Base-by-base conservation (phyloP, 139 green algal species). In the Micractinium sp. region DNA sequence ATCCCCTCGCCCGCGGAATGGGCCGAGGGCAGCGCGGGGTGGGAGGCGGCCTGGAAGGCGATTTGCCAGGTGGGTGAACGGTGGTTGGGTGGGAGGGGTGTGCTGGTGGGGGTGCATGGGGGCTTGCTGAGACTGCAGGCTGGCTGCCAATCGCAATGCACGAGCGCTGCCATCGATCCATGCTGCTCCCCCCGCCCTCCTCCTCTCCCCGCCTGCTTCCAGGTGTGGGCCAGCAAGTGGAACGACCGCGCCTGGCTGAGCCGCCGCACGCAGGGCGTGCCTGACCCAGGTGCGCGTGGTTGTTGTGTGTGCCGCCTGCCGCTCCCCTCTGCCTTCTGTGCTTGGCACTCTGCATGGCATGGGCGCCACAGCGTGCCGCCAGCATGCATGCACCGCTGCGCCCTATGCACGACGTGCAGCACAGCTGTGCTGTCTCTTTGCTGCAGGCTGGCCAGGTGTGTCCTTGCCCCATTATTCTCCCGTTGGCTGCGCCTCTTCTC, bases 171-270 rank as follows among this genome's bases (percentile, higher is more conserved):
- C 22, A 25, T 47, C 31, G 74, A n/a, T 80, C 7, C 47, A 56
- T 9, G 7, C 47, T 56, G 47, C 47, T 33, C 38, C 22, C 14
- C 77, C 38, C 77, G 20, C 38, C 15, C 36, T 13, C 12, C 79
- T 22, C 41, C 2, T 86, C 16, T 27, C n/a, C 81, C 47, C 9
- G 47, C 47, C 47, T 56, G 7, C 61, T 36, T 18, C 36, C 85
- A 93, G 85, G 95, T 99, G 69, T 99, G 97, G 97, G 96, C 96
- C 2, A 94, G 83, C 85, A 97, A 97, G 90, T 98, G 96, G 96
- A 97, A 91, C 38, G 95, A 98, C 88, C 91, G 94, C 7, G 95
- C 95, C 5, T 97, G 94, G 93, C 92, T 98, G 35, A 94, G 93
- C 87, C 87, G 95, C 36, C 90, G 93, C 41, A 87, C 95, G 14